These are phyloP conservation scores for Pilatotrama ljubarskyi DNA, from an alignment of 768 basidiomycete species.

Conservation along the genomic window DNA sequence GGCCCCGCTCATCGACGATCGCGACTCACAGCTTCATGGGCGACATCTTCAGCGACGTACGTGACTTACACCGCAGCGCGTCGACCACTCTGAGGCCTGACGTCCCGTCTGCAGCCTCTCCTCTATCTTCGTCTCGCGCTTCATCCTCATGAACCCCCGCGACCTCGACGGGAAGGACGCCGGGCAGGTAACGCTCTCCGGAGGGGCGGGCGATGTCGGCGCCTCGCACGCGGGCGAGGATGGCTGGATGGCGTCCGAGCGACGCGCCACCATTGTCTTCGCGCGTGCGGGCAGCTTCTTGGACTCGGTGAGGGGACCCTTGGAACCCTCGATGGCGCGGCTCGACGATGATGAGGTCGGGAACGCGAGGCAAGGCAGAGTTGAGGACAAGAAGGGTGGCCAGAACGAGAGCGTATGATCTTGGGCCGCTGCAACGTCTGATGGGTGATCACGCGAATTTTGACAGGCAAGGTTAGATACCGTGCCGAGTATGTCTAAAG, in stretches of 20 bases:
- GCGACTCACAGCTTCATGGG: neutral
- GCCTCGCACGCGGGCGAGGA: neutral
- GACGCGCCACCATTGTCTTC: neutral
- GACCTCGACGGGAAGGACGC: neutral
- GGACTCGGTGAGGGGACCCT: neutral
- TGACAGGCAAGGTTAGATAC: too few relatives aligned
- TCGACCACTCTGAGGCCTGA: too few relatives aligned
- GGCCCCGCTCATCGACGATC: too few relatives aligned
- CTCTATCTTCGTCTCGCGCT: conserved; percentile 11
- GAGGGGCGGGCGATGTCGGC: neutral
- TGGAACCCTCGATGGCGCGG: neutral
- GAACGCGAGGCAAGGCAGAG: too few relatives aligned
- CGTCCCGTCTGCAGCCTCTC: conserved; percentile 6
- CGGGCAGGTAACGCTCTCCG: neutral
- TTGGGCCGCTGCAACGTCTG: too few relatives aligned
- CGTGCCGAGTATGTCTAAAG: too few relatives aligned
- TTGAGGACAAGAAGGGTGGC: too few relatives aligned
- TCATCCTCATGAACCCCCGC: conserved; percentile 16
- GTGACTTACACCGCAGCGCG: neutral
- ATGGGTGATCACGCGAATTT: too few relatives aligned
- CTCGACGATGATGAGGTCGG: neutral
- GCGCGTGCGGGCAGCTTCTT: neutral
- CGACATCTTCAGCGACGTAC: neutral
- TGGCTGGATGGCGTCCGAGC: neutral
- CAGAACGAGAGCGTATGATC: too few relatives aligned